Percentiles rank a stretch among this genome's conserved stretches.
Conservation (phyloP, 2,329 filamentous ascomycete genomes). For the Xylogone sp. region DNA sequence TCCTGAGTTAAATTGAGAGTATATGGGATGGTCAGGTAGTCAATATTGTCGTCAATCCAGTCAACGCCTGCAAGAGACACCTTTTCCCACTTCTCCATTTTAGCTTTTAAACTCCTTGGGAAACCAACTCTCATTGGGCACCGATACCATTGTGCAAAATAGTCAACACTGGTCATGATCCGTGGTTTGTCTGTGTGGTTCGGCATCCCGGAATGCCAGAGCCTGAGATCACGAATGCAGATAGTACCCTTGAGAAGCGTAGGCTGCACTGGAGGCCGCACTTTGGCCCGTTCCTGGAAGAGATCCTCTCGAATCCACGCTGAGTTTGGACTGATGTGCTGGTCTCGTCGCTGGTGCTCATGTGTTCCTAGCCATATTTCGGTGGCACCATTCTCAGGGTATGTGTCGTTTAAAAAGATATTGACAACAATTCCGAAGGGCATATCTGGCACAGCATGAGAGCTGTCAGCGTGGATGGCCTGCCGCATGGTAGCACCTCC, state of each 20-base stretch:
- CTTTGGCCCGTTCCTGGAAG: slow-evolving; percentile 21
- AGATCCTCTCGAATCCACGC: slow-evolving; percentile 16
- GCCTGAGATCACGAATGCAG: slow-evolving; percentile 7
- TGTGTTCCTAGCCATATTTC: slow-evolving; percentile 50
- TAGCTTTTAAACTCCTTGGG: not conserved
- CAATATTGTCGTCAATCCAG: not conserved
- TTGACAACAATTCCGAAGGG: slow-evolving; percentile 45
- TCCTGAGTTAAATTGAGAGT: not conserved
- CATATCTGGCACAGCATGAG: slow-evolving; percentile 49
- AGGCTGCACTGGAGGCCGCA: slow-evolving; percentile 5
- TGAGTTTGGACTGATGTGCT: not conserved
- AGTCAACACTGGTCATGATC: slow-evolving; percentile 37
- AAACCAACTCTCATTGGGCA: not conserved
- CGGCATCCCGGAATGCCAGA: slow-evolving; percentile 53
- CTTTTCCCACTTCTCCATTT: not conserved
- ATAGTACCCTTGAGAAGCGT: slow-evolving; percentile 6
- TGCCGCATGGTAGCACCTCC: slow-evolving; percentile 36
- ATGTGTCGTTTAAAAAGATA: slow-evolving; percentile 40
- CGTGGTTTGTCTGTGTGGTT: slow-evolving; percentile 44
- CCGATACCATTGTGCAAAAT: not conserved
- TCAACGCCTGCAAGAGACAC: not conserved
- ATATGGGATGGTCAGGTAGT: not conserved
- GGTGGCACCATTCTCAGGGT: slow-evolving; percentile 41
- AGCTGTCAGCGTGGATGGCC: slow-evolving; percentile 55
- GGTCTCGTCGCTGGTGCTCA: slow-evolving; percentile 3